Conservation (phyloP, 805 yeast genomes). For the Hanseniaspora mollemarum region DNA sequence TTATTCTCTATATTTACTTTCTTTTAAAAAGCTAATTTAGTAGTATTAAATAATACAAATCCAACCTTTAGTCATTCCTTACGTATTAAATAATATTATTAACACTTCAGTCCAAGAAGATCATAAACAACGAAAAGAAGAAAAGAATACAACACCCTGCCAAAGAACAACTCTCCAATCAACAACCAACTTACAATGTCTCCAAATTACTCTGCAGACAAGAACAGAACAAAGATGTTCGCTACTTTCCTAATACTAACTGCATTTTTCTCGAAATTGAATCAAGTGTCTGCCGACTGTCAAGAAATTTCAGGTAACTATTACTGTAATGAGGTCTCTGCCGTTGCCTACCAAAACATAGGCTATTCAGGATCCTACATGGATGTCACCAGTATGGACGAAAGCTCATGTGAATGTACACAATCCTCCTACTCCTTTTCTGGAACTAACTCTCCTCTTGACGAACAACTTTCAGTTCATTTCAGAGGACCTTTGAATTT, state of each 20-base stretch:
- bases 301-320: slow-evolving; percentile 56
- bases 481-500: slow-evolving; percentile 64
- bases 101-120: no score
- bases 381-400: slow-evolving; percentile 73
- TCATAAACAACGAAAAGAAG: no score
- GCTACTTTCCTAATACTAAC: slow-evolving; percentile 20
- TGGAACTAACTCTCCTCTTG: slow-evolving; percentile 55
- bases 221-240: background rate
- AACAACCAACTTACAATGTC: no score
- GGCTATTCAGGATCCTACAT: slow-evolving; percentile 79
- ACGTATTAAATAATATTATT: no score
- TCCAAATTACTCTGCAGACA: no score
- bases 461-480: slow-evolving; percentile 63
- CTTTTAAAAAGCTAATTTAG: no score
- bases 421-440: slow-evolving; percentile 44
- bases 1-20: no score
- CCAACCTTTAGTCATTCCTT: no score
- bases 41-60: no score
- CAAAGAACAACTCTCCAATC: no score
- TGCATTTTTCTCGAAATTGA: slow-evolving; percentile 24
- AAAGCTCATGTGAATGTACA: slow-evolving; percentile 57
- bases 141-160: background rate
- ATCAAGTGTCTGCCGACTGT: slow-evolving; percentile 33
- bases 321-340: slow-evolving; percentile 64
- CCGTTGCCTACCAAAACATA: slow-evolving; percentile 55